phyloP scores from a whole-genome alignment of 441 rosid species.

The Brassica balearica region DNA sequence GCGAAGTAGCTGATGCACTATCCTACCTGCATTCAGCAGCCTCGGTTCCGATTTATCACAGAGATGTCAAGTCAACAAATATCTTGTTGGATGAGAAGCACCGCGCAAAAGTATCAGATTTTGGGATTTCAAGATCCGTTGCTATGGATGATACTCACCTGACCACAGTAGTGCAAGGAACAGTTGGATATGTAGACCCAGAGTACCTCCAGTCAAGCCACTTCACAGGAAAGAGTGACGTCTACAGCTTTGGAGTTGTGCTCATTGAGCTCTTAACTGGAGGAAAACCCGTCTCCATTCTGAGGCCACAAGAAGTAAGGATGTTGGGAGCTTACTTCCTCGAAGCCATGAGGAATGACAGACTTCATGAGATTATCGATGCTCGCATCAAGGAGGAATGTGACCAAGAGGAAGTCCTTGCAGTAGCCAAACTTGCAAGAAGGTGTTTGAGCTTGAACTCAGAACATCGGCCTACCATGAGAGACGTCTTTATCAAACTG shows the following conservation, averaged over 20 bases:
- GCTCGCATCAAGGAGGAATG: conserved; percentile 25
- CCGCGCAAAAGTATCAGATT: conserved; percentile 54
- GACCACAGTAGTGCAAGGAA: conserved; percentile 54
- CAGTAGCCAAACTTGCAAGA: conserved; percentile 47
- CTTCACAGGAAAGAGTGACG: conserved; percentile 43
- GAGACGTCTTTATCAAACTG: conserved; percentile 42
- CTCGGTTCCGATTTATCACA: conserved; percentile 55
- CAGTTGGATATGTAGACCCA: conserved; percentile 59
- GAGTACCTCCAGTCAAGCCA: conserved; percentile 58
- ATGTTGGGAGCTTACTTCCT: conserved; percentile 46
- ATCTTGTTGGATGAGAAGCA: conserved; percentile 54
- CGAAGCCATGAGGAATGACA: conserved; percentile 40
- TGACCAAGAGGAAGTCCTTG: conserved; percentile 35
- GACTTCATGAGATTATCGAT: conserved; percentile 44
- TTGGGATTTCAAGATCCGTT: conserved; percentile 55
- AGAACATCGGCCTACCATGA: conserved; percentile 53
- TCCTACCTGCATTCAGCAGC: conserved; percentile 62
- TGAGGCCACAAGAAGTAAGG: conserved; percentile 43
- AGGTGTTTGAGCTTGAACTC: conserved; percentile 50
- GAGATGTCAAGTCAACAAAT: conserved; percentile 59
- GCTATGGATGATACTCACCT: conserved; percentile 52
- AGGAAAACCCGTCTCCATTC: conserved; percentile 41
- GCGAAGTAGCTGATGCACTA: conserved; percentile 58
- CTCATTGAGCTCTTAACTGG: conserved; percentile 51
- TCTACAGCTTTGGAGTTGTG: conserved; percentile 49